Conservation (phyloP, 192 early-diverging fungal genomes). For the Backusella morwellensis region DNA sequence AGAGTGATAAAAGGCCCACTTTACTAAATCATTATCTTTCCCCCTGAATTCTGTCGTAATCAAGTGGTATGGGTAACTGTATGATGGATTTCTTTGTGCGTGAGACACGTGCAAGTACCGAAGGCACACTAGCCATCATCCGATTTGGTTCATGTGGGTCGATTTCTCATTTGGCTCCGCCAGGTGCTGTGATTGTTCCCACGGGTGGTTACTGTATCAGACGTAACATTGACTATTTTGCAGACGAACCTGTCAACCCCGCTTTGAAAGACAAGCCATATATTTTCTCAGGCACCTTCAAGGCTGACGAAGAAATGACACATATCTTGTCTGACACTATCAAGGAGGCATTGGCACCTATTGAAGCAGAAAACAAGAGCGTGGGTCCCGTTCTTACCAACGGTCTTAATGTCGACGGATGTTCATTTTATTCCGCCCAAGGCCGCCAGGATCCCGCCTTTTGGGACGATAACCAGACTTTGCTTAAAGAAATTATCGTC, state of each 20-base stretch:
- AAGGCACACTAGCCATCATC: slow-evolving; percentile 77
- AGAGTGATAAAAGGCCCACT: not conserved
- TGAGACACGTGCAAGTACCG: slow-evolving; percentile 75
- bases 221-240: slow-evolving; percentile 75
- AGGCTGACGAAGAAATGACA: slow-evolving; percentile 61
- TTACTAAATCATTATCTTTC: not conserved
- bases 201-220: slow-evolving; percentile 44
- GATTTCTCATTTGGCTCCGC: slow-evolving; percentile 42
- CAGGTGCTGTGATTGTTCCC: slow-evolving; percentile 74
- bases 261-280: slow-evolving; percentile 51
- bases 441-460: slow-evolving; percentile 71
- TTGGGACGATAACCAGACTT: slow-evolving; percentile 70
- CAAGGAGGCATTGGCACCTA: slow-evolving; percentile 28
- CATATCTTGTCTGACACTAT: slow-evolving; percentile 33
- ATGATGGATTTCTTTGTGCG: slow-evolving; percentile 95
- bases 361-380: not conserved
- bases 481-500: slow-evolving; percentile 51
- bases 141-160: slow-evolving; percentile 89
- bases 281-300: slow-evolving; percentile 55
- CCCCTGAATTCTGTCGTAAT: not conserved
- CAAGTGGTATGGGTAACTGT: slow-evolving; percentile 60
- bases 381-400: slow-evolving; percentile 29
- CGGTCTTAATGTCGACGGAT: slow-evolving; percentile 75
- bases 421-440: slow-evolving; percentile 87
- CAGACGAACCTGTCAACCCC: slow-evolving; percentile 21